Percentiles rank a stretch among this genome's conserved stretches.
These are phyloP conservation scores for Hypoxylon sp. DNA, from an alignment of 2,329 filamentous ascomycete genomes.

Conservation along the genomic window DNA sequence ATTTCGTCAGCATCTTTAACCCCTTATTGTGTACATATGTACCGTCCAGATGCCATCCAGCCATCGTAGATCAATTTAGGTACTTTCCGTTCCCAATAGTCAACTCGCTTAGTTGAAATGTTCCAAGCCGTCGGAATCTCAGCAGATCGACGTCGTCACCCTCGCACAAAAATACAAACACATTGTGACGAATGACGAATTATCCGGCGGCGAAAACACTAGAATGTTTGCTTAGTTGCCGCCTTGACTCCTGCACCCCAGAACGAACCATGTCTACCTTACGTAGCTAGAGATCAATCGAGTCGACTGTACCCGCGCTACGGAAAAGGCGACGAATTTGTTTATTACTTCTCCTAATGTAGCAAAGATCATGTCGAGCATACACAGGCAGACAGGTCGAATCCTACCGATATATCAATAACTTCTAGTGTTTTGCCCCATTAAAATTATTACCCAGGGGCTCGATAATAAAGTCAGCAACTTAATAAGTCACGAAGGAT, in stretches of 20 bases:
- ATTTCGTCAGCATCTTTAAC: constrained; percentile 25
- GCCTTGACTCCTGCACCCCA: background rate
- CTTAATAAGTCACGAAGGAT: constrained; percentile 24
- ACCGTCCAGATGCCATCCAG: constrained; percentile 31
- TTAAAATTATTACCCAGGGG: constrained; percentile 9
- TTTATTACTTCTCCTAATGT: background rate
- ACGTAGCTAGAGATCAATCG: background rate
- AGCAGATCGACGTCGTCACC: constrained; percentile 25
- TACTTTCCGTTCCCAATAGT: constrained; percentile 24
- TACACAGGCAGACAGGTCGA: constrained; percentile 3
- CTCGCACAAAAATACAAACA: constrained; percentile 14
- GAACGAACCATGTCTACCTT: constrained; percentile 6
- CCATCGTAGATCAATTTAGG: constrained; percentile 33
- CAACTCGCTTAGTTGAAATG: constrained; percentile 36
- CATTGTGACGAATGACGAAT: constrained; percentile 6
- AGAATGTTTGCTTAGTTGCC: constrained; percentile 23
- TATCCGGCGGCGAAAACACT: constrained; percentile 6
- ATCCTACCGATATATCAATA: constrained; percentile 16
- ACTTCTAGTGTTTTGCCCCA: constrained; percentile 1
- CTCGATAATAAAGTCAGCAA: constrained; percentile 14
- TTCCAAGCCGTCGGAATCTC: constrained; percentile 43
- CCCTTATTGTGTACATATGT: constrained; percentile 38
- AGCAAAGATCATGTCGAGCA: constrained; percentile 4
- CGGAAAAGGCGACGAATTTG: background rate
- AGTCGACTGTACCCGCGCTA: background rate